Evolutionary conservation across 2,329 filamentous ascomycete genomes (phyloP), one percentile per base, ranked within the genome.

Genomic region (Cladosporium velox): DNA sequence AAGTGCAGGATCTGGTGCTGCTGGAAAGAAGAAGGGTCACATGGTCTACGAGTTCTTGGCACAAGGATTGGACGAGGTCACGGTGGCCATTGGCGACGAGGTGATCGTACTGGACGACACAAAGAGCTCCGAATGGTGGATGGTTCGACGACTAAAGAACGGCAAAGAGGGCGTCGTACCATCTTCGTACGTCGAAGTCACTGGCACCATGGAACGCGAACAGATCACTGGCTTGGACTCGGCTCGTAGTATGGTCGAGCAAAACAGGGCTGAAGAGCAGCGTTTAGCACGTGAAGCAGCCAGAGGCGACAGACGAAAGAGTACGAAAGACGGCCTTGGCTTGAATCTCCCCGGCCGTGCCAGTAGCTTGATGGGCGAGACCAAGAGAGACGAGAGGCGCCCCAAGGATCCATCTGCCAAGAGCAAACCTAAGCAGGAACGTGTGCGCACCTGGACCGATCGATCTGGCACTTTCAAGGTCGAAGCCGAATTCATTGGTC

Each of bases 61-160:
- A 0, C 94, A 98, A 77, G 93, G 93, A 41, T 91, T 97, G 8
- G 95, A 99, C 73, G 95, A 99, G 79, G 94, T 99, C 58, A 97
- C 92, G 0, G 95, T 99, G 57, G 89, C 87, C 30, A 86, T 90
- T 26, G 95, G 91, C 49, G 95, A 99, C 75, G 94, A 99, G 75
- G 94, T 99, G 49, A 82, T 96, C 52, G 83, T 99, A 64, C 78
- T 98, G 65, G 94, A 99, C 75, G 93, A 97, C 74, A 87, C 84
- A 38, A 95, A 93, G 79, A 97, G 93, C 69, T 93, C 97, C 67
- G 95, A 99, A 76, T 99, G 95, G 95, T 98, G 95, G 94, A 93
- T 95, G 83, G 92, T 99, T 41, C 88, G 91, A 67, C 88, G 93
- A 41, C 75, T 97, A 69, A 96, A 93, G 81, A 98, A 93, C 76